Percentiles rank a stretch among this genome's conserved stretches.
These are phyloP conservation scores for Boletus bicolor DNA, from an alignment of 768 basidiomycete genomes.

Conservation along the genomic window DNA sequence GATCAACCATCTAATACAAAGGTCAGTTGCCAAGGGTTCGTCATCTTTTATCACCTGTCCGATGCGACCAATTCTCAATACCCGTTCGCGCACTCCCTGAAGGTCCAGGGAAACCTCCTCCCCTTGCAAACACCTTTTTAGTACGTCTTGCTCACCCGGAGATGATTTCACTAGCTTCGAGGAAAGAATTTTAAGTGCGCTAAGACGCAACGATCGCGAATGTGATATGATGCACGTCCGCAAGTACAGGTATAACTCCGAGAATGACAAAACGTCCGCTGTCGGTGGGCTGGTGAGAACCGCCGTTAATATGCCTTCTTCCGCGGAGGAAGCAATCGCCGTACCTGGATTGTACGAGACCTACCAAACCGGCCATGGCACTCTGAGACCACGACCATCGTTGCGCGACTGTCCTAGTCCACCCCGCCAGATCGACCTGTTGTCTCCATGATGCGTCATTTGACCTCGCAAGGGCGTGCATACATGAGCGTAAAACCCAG, in stretches of 20 bases:
- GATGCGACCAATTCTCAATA: constrained; percentile 72
- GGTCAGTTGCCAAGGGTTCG: constrained; percentile 51
- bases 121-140: constrained; percentile 69
- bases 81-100: constrained; percentile 80
- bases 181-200: constrained; percentile 60
- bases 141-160: constrained; percentile 46
- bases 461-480: constrained; percentile 45
- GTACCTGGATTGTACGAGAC: constrained; percentile 47
- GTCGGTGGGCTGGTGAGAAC: constrained; percentile 16
- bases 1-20: constrained; percentile 70
- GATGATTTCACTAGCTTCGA: constrained; percentile 47
- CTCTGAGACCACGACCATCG: constrained; percentile 59
- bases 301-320: neutral
- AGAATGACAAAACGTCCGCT: constrained; percentile 35
- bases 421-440: constrained; percentile 44
- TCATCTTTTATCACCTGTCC: constrained; percentile 56
- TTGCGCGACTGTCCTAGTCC: constrained; percentile 44
- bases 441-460: constrained; percentile 45
- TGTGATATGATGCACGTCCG: constrained; percentile 65
- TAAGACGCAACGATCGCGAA: constrained; percentile 60
- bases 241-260: constrained; percentile 52
- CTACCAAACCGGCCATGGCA: constrained; percentile 53
- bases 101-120: constrained; percentile 80
- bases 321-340: neutral
- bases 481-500: constrained; percentile 60